Percentiles rank a stretch among this genome's conserved stretches.
These are phyloP conservation scores for Actinomortierella wolfii DNA, from an alignment of 371 early-diverging fungal species.

Conservation along the genomic window DNA sequence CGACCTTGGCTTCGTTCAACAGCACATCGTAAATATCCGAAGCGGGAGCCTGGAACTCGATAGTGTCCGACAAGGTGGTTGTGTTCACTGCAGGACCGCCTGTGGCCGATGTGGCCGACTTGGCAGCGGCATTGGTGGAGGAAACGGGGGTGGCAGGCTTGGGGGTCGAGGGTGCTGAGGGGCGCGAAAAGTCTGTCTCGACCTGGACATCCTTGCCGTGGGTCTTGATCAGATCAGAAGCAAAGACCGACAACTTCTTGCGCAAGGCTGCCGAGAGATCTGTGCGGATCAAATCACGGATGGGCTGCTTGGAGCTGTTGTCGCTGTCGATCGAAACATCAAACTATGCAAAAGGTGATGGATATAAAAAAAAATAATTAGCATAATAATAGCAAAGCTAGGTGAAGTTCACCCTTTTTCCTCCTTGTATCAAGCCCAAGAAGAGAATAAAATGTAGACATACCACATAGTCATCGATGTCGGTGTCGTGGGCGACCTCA, in stretches of 20 bases:
- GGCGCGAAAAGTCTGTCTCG: conserved; percentile 46
- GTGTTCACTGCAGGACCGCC: conserved; percentile 58
- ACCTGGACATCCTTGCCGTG: conserved; percentile 93
- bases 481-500: conserved; percentile 92
- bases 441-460: too few species aligned
- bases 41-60: conserved; percentile 90
- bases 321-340: conserved; percentile 73
- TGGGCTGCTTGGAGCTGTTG: conserved; percentile 57
- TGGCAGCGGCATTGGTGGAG: conserved; percentile 14
- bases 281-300: conserved; percentile 77
- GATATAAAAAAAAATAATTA: conserved; percentile 25
- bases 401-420: background rate
- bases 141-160: conserved; percentile 19
- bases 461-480: conserved; percentile 80
- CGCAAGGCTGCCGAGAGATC: conserved; percentile 65
- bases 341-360: conserved; percentile 77
- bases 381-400: background rate
- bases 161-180: conserved; percentile 38
- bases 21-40: conserved; percentile 83
- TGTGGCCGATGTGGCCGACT: conserved; percentile 12
- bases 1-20: conserved; percentile 73
- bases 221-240: conserved; percentile 74
- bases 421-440: too few species aligned
- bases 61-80: conserved; percentile 70
- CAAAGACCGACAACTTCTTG: conserved; percentile 68